Conservation (phyloP, 1,139 yeast species). For the Sugiyamaella grinbergsii region DNA sequence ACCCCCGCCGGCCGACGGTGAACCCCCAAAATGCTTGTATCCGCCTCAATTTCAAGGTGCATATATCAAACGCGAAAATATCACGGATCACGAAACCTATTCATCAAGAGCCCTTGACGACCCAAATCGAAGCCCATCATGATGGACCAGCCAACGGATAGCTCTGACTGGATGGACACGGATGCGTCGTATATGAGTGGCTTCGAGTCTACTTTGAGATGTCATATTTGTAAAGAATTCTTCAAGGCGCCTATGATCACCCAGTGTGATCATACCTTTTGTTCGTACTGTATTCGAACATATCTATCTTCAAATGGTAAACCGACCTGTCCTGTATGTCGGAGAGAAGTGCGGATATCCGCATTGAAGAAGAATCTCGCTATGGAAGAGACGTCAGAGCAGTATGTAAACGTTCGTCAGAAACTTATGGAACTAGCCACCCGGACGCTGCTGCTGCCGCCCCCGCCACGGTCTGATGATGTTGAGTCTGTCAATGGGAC, state of each 20-base stretch:
- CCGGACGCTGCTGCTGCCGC: background rate
- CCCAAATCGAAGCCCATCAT: background rate
- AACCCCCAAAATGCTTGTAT: slow-evolving; percentile 7
- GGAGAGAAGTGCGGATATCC: slow-evolving; percentile 69
- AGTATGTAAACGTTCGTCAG: slow-evolving; percentile 49
- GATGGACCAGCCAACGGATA: slow-evolving; percentile 53
- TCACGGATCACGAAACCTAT: slow-evolving; percentile 9
- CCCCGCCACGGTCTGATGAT: too few species aligned
- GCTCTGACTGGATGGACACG: slow-evolving; percentile 66
- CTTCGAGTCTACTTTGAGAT: slow-evolving; percentile 72
- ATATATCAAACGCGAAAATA: slow-evolving; percentile 15
- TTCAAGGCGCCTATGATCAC: slow-evolving; percentile 82
- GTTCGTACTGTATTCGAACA: slow-evolving; percentile 84
- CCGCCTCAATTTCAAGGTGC: slow-evolving; percentile 11
- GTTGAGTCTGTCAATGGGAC: too few species aligned
- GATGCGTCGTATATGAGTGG: slow-evolving; percentile 57
- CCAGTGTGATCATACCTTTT: slow-evolving; percentile 86
- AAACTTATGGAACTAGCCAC: slow-evolving; percentile 22
- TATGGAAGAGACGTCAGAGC: slow-evolving; percentile 70
- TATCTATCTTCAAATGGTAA: slow-evolving; percentile 53
- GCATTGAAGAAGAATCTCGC: slow-evolving; percentile 66
- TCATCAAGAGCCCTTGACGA: background rate
- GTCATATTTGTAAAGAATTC: slow-evolving; percentile 91
- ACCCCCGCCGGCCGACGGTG: too few species aligned
- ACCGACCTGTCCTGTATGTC: slow-evolving; percentile 78